Evolutionary conservation across 176 grass and related monocot genomes (phyloP).

Genomic region (Bonia amplexicaulis): DNA sequence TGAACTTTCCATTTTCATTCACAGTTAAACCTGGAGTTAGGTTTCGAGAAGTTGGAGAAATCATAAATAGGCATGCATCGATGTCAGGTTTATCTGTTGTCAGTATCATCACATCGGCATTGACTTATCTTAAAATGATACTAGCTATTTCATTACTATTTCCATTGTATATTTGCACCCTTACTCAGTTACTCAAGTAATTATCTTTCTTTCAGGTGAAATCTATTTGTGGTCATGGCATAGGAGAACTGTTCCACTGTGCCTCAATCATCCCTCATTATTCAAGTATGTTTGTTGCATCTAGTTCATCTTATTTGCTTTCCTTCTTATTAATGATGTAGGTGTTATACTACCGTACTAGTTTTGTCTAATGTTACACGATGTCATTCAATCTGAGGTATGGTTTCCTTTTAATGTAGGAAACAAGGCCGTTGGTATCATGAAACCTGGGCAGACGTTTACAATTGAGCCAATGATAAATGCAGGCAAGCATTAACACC

Average conservation of each 20-base stretch:
- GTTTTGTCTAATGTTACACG: constrained; percentile 4
- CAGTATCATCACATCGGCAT: constrained; percentile 28
- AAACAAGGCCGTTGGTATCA: constrained; percentile 98
- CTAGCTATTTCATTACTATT: neutral
- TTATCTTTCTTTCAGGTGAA: constrained; percentile 64
- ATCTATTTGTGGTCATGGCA: constrained; percentile 97
- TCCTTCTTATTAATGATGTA: constrained; percentile 10
- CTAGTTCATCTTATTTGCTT: constrained; percentile 25
- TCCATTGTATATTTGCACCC: neutral
- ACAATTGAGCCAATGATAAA: constrained; percentile 99
- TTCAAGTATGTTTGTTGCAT: constrained; percentile 55
- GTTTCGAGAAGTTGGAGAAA: constrained; percentile 89
- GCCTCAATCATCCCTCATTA: constrained; percentile 98
- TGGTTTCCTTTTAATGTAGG: constrained; percentile 44
- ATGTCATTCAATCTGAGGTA: neutral
- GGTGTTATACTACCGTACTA: neutral
- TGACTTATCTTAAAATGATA: neutral
- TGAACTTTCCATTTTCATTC: constrained; percentile 4
- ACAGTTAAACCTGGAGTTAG: constrained; percentile 98
- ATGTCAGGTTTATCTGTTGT: constrained; percentile 96
- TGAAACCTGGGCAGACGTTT: constrained; percentile 98
- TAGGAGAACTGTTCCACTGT: constrained; percentile 94
- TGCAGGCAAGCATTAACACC: constrained; percentile 49
- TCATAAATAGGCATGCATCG: constrained; percentile 83
- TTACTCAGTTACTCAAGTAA: neutral